Conservation (phyloP, 257 asterid genomes). For the Petunia axillaris region DNA sequence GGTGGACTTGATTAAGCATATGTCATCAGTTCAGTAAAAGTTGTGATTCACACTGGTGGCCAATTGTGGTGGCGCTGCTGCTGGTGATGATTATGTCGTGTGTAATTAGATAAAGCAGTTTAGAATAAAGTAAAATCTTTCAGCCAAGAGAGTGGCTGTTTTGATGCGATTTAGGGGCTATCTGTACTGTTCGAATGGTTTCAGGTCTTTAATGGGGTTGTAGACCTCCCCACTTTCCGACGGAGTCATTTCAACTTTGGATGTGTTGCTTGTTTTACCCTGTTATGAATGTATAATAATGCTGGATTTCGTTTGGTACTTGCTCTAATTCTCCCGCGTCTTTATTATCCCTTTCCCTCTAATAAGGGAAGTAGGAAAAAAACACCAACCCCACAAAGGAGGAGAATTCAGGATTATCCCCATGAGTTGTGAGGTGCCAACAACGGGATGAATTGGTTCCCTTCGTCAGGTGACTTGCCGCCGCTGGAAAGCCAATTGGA, state of each 20-base stretch:
- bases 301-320: not conserved
- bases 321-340: not conserved
- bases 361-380: not conserved
- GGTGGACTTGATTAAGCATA: slow-evolving; percentile 72
- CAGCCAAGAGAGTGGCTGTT: not conserved
- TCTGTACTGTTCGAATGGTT: not conserved
- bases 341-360: not conserved
- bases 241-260: not conserved
- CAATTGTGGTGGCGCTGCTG: not conserved
- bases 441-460: too few species aligned
- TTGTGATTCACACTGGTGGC: slow-evolving; percentile 1
- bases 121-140: slow-evolving; percentile 4
- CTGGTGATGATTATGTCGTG: not conserved
- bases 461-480: too few species aligned
- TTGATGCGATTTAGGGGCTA: not conserved
- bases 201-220: not conserved
- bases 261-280: not conserved
- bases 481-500: too few species aligned
- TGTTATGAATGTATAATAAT: slow-evolving; percentile 8
- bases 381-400: too few species aligned
- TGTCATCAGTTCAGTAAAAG: slow-evolving; percentile 43
- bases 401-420: too few species aligned
- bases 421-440: not conserved
- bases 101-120: not conserved
- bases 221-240: not conserved